Percentiles rank a stretch among this genome's conserved stretches.
Evolutionary conservation across 2,329 filamentous ascomycete species (phyloP).

Genomic region (Pseudogymnoascus sp.): DNA sequence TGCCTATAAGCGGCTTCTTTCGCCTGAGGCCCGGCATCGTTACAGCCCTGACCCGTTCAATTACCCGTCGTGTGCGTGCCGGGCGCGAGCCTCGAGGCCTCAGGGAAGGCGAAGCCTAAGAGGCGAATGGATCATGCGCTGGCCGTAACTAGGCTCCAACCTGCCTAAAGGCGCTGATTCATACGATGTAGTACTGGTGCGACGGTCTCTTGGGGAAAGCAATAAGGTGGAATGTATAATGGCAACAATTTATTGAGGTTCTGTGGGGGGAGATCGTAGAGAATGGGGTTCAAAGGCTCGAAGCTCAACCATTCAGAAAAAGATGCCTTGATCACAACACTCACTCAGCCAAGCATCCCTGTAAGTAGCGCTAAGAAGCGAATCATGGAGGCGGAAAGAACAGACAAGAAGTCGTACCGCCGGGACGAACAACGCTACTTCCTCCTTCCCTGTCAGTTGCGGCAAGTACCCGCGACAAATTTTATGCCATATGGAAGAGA

Average conservation of each 20-base stretch:
- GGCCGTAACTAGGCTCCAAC: not conserved
- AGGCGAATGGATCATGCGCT: conserved; percentile 8
- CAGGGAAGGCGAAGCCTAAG: conserved; percentile 5
- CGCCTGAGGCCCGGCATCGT: conserved; percentile 21
- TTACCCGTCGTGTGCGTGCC: conserved; percentile 2
- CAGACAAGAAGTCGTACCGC: conserved; percentile 5
- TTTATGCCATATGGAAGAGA: conserved; percentile 1
- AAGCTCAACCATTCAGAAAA: conserved; percentile 9
- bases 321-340: conserved; percentile 11
- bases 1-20: conserved; percentile 57
- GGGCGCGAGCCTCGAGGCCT: conserved; percentile 5
- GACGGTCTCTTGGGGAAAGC: not conserved
- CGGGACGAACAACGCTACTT: conserved; percentile 6
- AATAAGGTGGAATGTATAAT: conserved; percentile 7
- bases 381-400: conserved; percentile 10
- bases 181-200: not conserved
- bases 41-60: conserved; percentile 5
- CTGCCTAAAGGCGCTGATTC: conserved; percentile 1
- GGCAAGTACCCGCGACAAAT: conserved; percentile 5
- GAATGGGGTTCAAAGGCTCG: not conserved
- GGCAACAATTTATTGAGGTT: conserved; percentile 1
- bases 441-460: conserved; percentile 1
- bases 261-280: not conserved
- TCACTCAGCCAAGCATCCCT: conserved; percentile 6
- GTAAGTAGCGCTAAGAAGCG: conserved; percentile 10